Percentiles rank a stretch among this genome's conserved stretches.
These are phyloP conservation scores for Vigna nakashimae DNA, from an alignment of 306 rosid species.

Conservation along the genomic window DNA sequence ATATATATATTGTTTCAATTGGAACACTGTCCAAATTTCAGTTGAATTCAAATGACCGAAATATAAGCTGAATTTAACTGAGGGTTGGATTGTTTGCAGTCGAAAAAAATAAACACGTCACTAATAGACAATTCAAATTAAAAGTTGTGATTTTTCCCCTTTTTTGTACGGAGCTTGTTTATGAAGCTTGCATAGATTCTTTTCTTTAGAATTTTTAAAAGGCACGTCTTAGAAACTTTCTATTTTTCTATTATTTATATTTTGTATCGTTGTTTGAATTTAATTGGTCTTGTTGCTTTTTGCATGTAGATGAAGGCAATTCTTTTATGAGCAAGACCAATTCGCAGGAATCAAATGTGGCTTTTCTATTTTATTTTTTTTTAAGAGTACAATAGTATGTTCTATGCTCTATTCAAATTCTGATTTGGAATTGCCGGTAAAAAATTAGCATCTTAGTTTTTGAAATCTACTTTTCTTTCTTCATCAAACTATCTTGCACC, in stretches of 20 bases:
- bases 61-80: too few species aligned
- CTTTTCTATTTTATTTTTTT: conserved; percentile 23
- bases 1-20: too few species aligned
- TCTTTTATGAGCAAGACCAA: conserved; percentile 5
- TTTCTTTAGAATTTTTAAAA: conserved; percentile 20
- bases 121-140: conserved; percentile 19
- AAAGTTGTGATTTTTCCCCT: neutral
- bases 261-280: conserved; percentile 18
- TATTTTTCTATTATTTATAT: conserved; percentile 7
- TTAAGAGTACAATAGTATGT: conserved; percentile 24
- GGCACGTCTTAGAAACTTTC: conserved; percentile 7
- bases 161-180: conserved; percentile 3
- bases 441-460: conserved; percentile 16
- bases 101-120: too few species aligned
- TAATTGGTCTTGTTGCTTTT: conserved; percentile 14
- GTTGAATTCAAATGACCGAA: too few species aligned
- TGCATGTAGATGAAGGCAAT: conserved; percentile 38
- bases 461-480: conserved; percentile 19
- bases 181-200: neutral
- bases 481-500: neutral
- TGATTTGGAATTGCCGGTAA: conserved; percentile 39
- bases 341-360: conserved; percentile 33
- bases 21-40: too few species aligned
- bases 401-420: conserved; percentile 13
- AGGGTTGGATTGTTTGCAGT: too few species aligned